phyloP scores from a whole-genome alignment of 345 rosid genomes.

The Syzygium jambos region DNA sequence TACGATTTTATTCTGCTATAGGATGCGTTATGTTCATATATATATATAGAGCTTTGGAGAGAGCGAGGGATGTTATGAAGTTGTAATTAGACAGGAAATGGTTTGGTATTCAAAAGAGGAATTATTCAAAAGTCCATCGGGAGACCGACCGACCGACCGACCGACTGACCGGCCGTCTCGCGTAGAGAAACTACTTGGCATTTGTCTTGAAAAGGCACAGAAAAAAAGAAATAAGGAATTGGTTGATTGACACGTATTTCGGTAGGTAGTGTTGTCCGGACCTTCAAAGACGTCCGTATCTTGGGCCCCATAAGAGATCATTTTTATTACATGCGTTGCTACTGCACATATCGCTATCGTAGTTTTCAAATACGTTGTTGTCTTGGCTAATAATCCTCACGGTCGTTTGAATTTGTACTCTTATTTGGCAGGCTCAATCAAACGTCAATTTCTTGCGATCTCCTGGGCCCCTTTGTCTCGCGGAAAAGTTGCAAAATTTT shows the following conservation, averaged over 20 bases:
- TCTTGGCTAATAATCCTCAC: not conserved
- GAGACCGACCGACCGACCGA: not conserved
- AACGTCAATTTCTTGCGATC: not conserved
- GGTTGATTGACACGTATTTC: not conserved
- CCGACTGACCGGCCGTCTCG: not conserved
- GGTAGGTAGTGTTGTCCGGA: not conserved
- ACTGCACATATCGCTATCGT: not conserved
- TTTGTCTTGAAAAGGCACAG: not conserved
- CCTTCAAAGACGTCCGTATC: constrained; percentile 28
- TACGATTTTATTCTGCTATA: not conserved
- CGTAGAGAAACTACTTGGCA: not conserved
- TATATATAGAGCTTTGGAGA: not conserved
- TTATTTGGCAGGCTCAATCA: not conserved
- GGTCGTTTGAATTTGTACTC: not conserved
- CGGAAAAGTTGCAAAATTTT: not conserved
- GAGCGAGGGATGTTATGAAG: not conserved
- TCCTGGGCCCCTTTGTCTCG: not conserved
- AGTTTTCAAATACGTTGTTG: not conserved
- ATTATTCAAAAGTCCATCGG: not conserved
- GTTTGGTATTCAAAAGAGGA: not conserved
- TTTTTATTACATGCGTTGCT: not conserved
- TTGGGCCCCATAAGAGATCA: not conserved
- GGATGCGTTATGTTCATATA: not conserved
- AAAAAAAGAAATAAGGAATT: not conserved
- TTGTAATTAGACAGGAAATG: not conserved